Conservation (phyloP, 169 alveolate genomes). For the Plasmodium berghei region DNA sequence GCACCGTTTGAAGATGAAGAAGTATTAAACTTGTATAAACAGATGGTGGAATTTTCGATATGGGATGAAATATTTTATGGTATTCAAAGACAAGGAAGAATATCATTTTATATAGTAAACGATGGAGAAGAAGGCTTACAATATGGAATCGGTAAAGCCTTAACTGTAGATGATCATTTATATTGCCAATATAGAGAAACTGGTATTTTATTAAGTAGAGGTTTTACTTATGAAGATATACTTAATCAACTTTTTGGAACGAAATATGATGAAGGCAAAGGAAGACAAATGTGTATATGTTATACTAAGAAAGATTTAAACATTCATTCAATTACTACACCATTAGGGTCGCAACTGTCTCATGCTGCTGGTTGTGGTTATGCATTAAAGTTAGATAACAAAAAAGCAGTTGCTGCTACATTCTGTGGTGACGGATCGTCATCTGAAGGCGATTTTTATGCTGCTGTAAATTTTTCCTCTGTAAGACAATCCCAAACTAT, state of each 20-base stretch:
- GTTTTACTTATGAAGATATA: slow-evolving; percentile 90
- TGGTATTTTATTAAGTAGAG: slow-evolving; percentile 94
- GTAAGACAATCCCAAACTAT: slow-evolving; percentile 93
- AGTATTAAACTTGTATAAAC: slow-evolving; percentile 78
- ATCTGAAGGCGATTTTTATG: slow-evolving; percentile 96
- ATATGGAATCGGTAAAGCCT: slow-evolving; percentile 93
- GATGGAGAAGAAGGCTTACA: slow-evolving; percentile 97
- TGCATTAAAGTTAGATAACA: slow-evolving; percentile 89
- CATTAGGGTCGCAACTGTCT: slow-evolving; percentile 95
- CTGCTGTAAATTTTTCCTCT: slow-evolving; percentile 96
- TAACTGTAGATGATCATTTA: slow-evolving; percentile 89
- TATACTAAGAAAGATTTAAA: slow-evolving; percentile 90
- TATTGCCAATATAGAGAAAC: slow-evolving; percentile 95
- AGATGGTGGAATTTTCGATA: slow-evolving; percentile 82
- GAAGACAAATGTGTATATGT: slow-evolving; percentile 98
- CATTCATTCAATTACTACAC: slow-evolving; percentile 95
- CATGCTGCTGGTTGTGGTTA: slow-evolving; percentile 98
- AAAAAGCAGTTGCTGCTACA: slow-evolving; percentile 91
- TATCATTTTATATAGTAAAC: slow-evolving; percentile 95
- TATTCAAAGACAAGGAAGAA: slow-evolving; percentile 92
- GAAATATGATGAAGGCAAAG: slow-evolving; percentile 93
- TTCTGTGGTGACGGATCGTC: slow-evolving; percentile 99
- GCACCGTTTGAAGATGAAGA: slow-evolving; percentile 83
- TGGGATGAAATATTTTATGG: slow-evolving; percentile 89
- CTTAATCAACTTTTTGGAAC: slow-evolving; percentile 87